phyloP scores from a whole-genome alignment of 2,329 filamentous ascomycete genomes.

The Claviceps sp. region DNA sequence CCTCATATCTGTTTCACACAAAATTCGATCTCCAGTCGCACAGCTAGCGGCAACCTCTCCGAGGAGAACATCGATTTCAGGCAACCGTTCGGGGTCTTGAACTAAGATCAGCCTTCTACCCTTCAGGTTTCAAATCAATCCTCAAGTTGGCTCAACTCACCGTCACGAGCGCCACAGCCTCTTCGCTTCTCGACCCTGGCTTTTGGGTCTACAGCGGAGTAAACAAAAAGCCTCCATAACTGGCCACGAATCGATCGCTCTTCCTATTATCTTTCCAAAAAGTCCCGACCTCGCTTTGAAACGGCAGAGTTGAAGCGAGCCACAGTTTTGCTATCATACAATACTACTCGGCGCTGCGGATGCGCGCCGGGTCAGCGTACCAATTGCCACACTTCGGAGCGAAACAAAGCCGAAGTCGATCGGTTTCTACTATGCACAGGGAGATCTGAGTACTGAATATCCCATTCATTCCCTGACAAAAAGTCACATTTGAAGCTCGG shows the following conservation, averaged over 20 bases:
- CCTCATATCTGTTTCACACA: neutral
- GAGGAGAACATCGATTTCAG: neutral
- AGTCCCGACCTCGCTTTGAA: neutral
- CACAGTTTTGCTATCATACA: slow-evolving; percentile 17
- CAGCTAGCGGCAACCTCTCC: neutral
- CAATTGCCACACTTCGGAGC: neutral
- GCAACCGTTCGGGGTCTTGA: neutral
- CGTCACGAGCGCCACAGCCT: slow-evolving; percentile 55
- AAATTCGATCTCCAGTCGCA: neutral
- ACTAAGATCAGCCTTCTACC: neutral
- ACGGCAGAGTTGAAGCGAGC: slow-evolving; percentile 3
- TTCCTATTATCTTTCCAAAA: neutral
- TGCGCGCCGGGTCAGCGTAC: slow-evolving; percentile 19
- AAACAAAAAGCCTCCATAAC: slow-evolving; percentile 96
- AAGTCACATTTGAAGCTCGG: neutral
- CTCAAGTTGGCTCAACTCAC: slow-evolving; percentile 91
- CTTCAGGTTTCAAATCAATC: slow-evolving; percentile 38
- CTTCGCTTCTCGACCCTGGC: slow-evolving; percentile 82
- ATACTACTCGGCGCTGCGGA: slow-evolving; percentile 22
- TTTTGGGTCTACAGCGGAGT: slow-evolving; percentile 93
- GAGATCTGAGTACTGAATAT: slow-evolving; percentile 16
- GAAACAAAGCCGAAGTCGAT: neutral
- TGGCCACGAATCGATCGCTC: slow-evolving; percentile 19
- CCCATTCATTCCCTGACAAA: slow-evolving; percentile 1
- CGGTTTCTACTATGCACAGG: neutral